Base-by-base conservation (phyloP, 2,329 filamentous ascomycete species). In the Sporothrix globosa region DNA sequence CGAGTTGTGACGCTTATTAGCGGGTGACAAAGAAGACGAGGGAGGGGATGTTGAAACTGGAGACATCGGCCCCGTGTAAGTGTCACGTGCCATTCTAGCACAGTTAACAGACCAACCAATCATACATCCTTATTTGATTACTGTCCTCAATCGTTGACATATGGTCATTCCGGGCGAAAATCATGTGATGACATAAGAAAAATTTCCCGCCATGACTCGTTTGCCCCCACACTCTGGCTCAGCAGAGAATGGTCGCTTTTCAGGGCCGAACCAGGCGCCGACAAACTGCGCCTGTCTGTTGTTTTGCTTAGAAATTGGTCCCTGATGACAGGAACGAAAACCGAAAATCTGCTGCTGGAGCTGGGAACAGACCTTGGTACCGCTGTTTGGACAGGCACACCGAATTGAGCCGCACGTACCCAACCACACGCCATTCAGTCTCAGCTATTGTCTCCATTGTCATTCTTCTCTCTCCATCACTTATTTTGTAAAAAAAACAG, bases 301-400 rank as follows among this genome's bases (percentile, higher is more conserved):
- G 14, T 52, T 27, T 6, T 70, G 69, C 69, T 70, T 70, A 70
- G 69, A 70, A 70, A 70, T 70, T 58, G 61, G 46, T 21, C 44
- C 30, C 11, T 54, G 60, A 17, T 56, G 52, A 70, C 68, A 70
- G 68, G 68, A 56, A 65, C 68, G 39, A 66, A 63, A 44, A 24
- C 39, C 39, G 58, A 19, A 44, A 46, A 19, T 21, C 58, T 61
- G 56, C 56, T 41, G 53, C 19, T 14, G 27, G 53, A 50, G 14
- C 39, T 24, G 34, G 34, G 21, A 63, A 63, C 39, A 39, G 61
- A 50, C 61, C 21, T 50, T 19, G 34, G 24, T 10, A 61, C n/a
- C 58, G 34, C 21, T 19, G 13, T 61, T 21, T 46, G 41, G 21
- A 27, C 39, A 27, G 39, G 5, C 41, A 14, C n/a, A 5, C 39